phyloP scores from a whole-genome alignment of 2,329 filamentous ascomycete genomes.

The Penicillium sp. region DNA sequence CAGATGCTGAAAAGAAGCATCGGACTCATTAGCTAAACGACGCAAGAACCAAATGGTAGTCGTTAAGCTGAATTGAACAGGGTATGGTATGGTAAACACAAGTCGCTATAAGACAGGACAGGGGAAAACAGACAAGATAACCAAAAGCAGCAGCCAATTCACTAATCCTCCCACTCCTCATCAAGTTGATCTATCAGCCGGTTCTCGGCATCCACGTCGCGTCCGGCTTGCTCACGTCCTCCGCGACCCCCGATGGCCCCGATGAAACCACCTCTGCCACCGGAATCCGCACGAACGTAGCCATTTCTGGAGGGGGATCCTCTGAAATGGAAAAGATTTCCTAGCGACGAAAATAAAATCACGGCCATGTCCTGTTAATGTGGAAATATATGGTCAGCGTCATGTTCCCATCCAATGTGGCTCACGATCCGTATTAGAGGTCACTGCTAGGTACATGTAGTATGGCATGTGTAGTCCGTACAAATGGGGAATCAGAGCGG shows the following conservation, averaged over 20 bases:
- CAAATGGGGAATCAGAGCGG: slow-evolving; percentile 4
- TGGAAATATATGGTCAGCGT: slow-evolving; percentile 17
- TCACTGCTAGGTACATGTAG: neutral
- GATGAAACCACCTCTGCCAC: slow-evolving; percentile 30
- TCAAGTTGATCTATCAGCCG: slow-evolving; percentile 91
- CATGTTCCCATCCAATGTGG: neutral
- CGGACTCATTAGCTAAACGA: neutral
- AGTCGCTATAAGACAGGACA: slow-evolving; percentile 2
- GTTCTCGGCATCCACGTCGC: slow-evolving; percentile 75
- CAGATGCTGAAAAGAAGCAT: no score
- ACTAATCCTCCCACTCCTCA: slow-evolving; percentile 86
- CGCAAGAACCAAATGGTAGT: neutral
- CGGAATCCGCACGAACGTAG: slow-evolving; percentile 34
- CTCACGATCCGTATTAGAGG: slow-evolving; percentile 1
- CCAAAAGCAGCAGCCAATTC: neutral
- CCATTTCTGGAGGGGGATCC: slow-evolving; percentile 31
- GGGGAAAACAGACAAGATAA: neutral
- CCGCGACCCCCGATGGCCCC: slow-evolving; percentile 36
- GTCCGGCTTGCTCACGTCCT: slow-evolving; percentile 13
- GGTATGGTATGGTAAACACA: neutral
- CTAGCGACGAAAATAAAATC: slow-evolving; percentile 46
- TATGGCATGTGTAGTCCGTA: neutral
- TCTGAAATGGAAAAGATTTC: slow-evolving; percentile 37
- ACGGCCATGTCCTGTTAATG: slow-evolving; percentile 45
- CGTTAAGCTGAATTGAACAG: neutral